Base-by-base conservation (phyloP, 139 green algal species). In the Coelastrella sp. region DNA sequence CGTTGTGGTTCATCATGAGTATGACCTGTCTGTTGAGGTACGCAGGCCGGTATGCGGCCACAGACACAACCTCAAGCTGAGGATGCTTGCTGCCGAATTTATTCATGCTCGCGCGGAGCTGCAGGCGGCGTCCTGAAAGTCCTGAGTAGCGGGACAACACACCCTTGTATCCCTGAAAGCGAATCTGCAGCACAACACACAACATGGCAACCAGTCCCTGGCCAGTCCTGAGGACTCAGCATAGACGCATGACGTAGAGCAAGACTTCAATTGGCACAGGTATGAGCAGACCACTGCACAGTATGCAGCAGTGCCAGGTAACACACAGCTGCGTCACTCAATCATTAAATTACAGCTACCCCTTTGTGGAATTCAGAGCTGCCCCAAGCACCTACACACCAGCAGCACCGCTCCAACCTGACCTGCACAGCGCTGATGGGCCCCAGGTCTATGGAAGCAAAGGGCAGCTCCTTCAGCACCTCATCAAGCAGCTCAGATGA, bases 21-120 rank as follows among this genome's bases (percentile, higher is more conserved):
- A 95, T 93, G 87, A 95, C 66, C 68, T 94, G 92, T 10, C 92
- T 91, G 89, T 95, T 95, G 20, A 95, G 85, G 90, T 87, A 94
- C n/a, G 78, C 74, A 9, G 92, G 93, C 56, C 92, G 68, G 17
- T 25, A 91, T 8, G 58, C 22, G 4, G 90, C 84, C 15, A 92
- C 61, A 22, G 49, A 25, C 27, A 85, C 76, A 10, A 94, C 89
- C 85, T 95, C 93, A 59, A 95, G 65, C 61, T 68, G 58, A 17
- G 84, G 56, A 27, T 91, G 68, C 10, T 68, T 59, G 8, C 72
- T 90, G 35, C 92, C 89, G 91, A 95, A 95, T 89, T 95, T 95
- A 11, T 79, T n/a, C 93, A 92, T 92, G 80, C 84, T 92, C 35
- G 74, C 65, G 3, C 93, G 88, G 57, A 89, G 57, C 86, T 88